Evolutionary conservation across 2,329 filamentous ascomycete species (phyloP), one percentile per base, ranked within the genome.

Genomic region (Ascochyta koolunga): DNA sequence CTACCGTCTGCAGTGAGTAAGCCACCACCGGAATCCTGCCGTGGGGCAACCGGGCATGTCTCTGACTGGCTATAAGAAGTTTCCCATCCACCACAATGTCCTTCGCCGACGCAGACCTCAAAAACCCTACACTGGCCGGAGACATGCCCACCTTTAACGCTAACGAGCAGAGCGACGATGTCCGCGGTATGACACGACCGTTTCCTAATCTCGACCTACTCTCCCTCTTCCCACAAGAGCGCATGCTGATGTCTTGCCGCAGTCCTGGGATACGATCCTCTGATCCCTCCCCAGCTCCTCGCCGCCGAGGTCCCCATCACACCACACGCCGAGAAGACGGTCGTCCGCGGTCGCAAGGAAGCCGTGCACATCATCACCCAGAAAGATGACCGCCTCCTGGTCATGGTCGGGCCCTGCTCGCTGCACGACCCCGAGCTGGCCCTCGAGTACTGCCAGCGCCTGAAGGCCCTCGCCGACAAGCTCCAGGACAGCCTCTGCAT

Each of bases 321-420:
- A 74, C 82, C 67, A 67, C 65, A 78, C 54, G 86, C 87, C 50
- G 79, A 88, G 58, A 76, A 86, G 65, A 89, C 89, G 5, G 88
- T 93, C 33, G 77, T 91, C 65, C 85, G 86, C 77, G 89, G 88
- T 64, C 86, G 89, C 65, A 84, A 82, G 66, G 85, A 87, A 64
- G 85, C 85, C 51, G 85, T 89, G 64, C 83, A 87, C 62, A 89
- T 96, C 72, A 88, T 96, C 74, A 88, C 90, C 75, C 87, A 89
- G 70, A 82, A 85, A 62, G 88, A 86, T 76, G 91, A 96, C 80
- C 90, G 93, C 57, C 89, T 99, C 29, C 86, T 99, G 59, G 95
- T 98, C 69, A 87, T 99, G 71, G 89, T 96, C 71, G 95, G 95
- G 2, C 95, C 95, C 47, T 99, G 95, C 83, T 97, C 93, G 24